Evolutionary conservation across 164 flowering plant species (phyloP), one percentile per base, ranked within the genome.

Genomic region (Magnolia sinica): DNA sequence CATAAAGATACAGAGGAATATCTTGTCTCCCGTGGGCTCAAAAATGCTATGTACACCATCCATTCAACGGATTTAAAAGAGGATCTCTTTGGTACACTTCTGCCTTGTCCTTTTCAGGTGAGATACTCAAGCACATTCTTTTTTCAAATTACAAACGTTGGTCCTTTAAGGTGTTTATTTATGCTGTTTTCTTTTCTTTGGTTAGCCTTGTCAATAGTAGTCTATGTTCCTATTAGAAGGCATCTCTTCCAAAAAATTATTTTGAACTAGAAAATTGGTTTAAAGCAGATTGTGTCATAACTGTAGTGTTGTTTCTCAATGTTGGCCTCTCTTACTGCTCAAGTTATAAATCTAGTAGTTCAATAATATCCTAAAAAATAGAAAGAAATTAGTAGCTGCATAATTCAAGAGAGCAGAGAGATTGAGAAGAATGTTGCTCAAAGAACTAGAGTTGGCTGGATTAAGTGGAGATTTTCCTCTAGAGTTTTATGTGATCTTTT

Each of bases 71-170:
- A 93, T 81, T 65, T 91, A 71, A 90, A 84, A 29, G 87, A 84
- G 23, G 96, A 85, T 68, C 84, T 93, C 66, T 93, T 95, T 80
- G 94, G 97, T 45, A 37, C 71, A 20, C 95, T 95, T 50, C 77
- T 79, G 24, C 90, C 91, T 19, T 93, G 96, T 68, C 87, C 91
- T 45, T 81, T 87, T 79, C 90, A 89, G 85, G 98, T 94, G 64
- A 85, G 81, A 71, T 73, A 22, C 19, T 70, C 51, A 50, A 59
- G n/a, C 22, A 4, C 45, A 37, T 75, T 37, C 14, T 50, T 71
- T n/a, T 50, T 29, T 74, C 8, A 29, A 14, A 58, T 70, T 22
- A 10, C 14, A 69, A 45, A 13, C 1, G 49, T 22, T 22, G 31
- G 16, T 20, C 22, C 8, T 52, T 27, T 50, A 24, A 55, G 13